Evolutionary conservation across 1,284 basidiomycete species (phyloP).

Genomic region (Puccinia hordei): DNA sequence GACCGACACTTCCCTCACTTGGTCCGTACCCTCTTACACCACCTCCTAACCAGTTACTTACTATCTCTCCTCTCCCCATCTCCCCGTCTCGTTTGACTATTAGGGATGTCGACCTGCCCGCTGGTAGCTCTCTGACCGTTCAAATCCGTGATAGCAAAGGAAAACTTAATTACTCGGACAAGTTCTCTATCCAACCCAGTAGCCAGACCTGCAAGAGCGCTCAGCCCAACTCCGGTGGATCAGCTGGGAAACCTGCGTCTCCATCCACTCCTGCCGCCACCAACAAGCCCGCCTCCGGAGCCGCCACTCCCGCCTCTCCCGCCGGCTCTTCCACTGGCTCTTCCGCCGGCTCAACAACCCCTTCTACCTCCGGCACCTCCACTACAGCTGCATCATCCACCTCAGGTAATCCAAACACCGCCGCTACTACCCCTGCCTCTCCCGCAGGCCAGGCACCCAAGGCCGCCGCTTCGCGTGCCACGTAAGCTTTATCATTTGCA

Average conservation of each 20-base stretch:
- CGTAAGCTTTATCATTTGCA: conserved; percentile 22
- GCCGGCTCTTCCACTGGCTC: neutral
- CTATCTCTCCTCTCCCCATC: neutral
- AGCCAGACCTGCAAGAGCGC: conserved; percentile 11
- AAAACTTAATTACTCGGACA: conserved; percentile 65
- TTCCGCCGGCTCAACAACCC: neutral
- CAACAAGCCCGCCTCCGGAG: no score
- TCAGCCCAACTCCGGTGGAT: neutral
- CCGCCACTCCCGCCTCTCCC: neutral
- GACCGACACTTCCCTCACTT: neutral
- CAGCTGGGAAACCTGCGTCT: neutral
- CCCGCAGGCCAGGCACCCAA: conserved; percentile 14
- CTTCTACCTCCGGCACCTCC: conserved; percentile 22
- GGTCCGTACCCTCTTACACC: neutral
- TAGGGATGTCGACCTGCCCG: conserved; percentile 5
- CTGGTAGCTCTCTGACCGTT: conserved; percentile 58
- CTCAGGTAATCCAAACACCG: neutral
- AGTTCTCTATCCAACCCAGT: conserved; percentile 62
- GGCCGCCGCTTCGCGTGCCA: conserved; percentile 28
- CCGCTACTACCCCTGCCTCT: conserved; percentile 33
- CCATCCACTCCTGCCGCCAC: neutral
- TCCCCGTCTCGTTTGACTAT: no score
- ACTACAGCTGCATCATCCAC: neutral
- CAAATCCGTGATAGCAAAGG: conserved; percentile 69
- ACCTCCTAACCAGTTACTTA: neutral